These are phyloP conservation scores for Talaromyces trachyspermus DNA, from an alignment of 495 filamentous ascomycete genomes.

Conservation along the genomic window DNA sequence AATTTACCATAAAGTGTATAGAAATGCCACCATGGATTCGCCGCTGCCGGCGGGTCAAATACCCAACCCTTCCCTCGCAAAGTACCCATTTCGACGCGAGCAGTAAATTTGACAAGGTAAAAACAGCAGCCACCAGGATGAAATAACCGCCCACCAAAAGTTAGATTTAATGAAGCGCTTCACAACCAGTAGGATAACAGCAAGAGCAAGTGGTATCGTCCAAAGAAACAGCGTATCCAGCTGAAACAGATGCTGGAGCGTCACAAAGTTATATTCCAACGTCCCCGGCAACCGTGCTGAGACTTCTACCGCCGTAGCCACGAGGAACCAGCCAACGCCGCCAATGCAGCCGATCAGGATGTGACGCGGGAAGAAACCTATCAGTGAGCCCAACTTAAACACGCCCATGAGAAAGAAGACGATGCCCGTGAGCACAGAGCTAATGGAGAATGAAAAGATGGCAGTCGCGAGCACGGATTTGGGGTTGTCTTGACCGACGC, in stretches of 20 bases:
- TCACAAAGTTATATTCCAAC: slow-evolving; percentile 70
- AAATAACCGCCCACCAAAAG: slow-evolving; percentile 86
- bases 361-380: slow-evolving; percentile 92
- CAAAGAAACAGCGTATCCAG: slow-evolving; percentile 72
- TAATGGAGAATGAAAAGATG: slow-evolving; percentile 82
- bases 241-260: slow-evolving; percentile 61
- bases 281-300: slow-evolving; percentile 82
- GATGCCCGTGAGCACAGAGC: slow-evolving; percentile 80
- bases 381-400: slow-evolving; percentile 78
- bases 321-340: slow-evolving; percentile 92
- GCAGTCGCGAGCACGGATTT: slow-evolving; percentile 86
- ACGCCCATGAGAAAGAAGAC: slow-evolving; percentile 88
- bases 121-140: slow-evolving; percentile 72
- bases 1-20: slow-evolving; percentile 82
- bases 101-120: slow-evolving; percentile 66
- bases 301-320: slow-evolving; percentile 88
- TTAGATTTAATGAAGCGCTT: slow-evolving; percentile 69
- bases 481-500: slow-evolving; percentile 71
- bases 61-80: slow-evolving; percentile 77
- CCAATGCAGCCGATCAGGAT: slow-evolving; percentile 97
- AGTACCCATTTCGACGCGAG: slow-evolving; percentile 50
- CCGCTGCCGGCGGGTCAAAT: slow-evolving; percentile 74
- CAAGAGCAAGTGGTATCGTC: slow-evolving; percentile 70
- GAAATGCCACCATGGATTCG: slow-evolving; percentile 93
- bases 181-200: slow-evolving; percentile 64